Conservation (phyloP, 768 basidiomycete genomes). For the Heimioporus sp. region DNA sequence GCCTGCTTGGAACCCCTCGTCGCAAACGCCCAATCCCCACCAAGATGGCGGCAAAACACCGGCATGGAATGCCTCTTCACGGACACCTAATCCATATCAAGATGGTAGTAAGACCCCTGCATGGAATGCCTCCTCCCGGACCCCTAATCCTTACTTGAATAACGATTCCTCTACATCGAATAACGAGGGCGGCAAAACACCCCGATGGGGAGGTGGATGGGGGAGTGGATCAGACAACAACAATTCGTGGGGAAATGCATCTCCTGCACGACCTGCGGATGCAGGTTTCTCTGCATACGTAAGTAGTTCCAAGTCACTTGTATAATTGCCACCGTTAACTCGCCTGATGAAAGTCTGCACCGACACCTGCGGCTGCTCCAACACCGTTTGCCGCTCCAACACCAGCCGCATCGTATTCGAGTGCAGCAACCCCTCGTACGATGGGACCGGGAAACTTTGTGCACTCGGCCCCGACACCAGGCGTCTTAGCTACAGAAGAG, state of each 20-base stretch:
- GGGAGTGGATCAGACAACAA: slow-evolving; percentile 18
- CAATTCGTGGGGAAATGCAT: slow-evolving; percentile 28
- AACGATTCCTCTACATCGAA: slow-evolving; percentile 25
- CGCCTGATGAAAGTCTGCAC: slow-evolving; percentile 28
- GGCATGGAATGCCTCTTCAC: slow-evolving; percentile 47
- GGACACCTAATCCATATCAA: slow-evolving; percentile 56
- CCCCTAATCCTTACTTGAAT: slow-evolving; percentile 49
- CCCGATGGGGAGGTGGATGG: slow-evolving; percentile 42
- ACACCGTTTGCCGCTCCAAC: slow-evolving; percentile 37
- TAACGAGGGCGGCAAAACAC: slow-evolving; percentile 46
- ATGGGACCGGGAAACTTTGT: slow-evolving; percentile 21
- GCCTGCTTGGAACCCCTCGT: slow-evolving; percentile 57
- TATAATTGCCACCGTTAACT: slow-evolving; percentile 12
- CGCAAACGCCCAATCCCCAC: slow-evolving; percentile 59
- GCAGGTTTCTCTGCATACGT: slow-evolving; percentile 31
- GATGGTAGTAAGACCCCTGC: slow-evolving; percentile 14
- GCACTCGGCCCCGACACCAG: slow-evolving; percentile 32
- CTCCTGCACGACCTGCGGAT: slow-evolving; percentile 32
- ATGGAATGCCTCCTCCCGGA: slow-evolving; percentile 35
- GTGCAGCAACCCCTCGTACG: slow-evolving; percentile 32
- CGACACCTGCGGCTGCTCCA: slow-evolving; percentile 39
- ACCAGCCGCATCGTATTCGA: slow-evolving; percentile 29
- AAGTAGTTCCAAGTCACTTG: slow-evolving; percentile 23
- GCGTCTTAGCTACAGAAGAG: slow-evolving; percentile 25
- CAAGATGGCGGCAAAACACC: slow-evolving; percentile 45